These are phyloP conservation scores for Penicillium sp. DNA, from an alignment of 2,329 filamentous ascomycete genomes.

Conservation along the genomic window DNA sequence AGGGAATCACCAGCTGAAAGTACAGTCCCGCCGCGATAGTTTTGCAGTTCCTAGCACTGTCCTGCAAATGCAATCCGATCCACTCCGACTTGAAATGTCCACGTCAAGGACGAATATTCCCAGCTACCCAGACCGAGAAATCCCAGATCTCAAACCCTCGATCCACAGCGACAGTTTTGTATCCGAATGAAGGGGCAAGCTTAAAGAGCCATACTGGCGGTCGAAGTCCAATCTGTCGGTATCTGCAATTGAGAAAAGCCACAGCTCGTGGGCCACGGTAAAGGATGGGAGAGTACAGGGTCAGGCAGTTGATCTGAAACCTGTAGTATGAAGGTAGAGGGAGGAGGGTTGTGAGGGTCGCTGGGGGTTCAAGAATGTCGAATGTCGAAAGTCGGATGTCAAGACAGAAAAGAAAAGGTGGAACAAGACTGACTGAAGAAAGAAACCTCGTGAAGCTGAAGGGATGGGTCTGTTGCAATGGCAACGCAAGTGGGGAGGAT, in stretches of 20 bases:
- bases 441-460: conserved; percentile 36
- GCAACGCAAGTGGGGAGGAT: conserved; percentile 41
- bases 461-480: conserved; percentile 41
- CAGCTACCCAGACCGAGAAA: conserved; percentile 2
- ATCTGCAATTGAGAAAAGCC: conserved; percentile 18
- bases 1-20: background rate
- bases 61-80: background rate
- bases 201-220: conserved; percentile 30
- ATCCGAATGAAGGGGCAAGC: conserved; percentile 8
- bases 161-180: conserved; percentile 20
- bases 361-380: conserved; percentile 13
- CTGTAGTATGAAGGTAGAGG: conserved; percentile 15
- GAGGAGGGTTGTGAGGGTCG: conserved; percentile 11
- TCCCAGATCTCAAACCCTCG: conserved; percentile 17
- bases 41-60: background rate
- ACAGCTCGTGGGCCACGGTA: conserved; percentile 21
- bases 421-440: conserved; percentile 28
- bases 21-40: background rate
- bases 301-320: background rate
- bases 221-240: conserved; percentile 10
- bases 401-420: conserved; percentile 22
- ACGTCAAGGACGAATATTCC: background rate
- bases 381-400: conserved; percentile 22
- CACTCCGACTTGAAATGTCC: background rate
- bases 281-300: conserved; percentile 11